Conservation (phyloP, 495 filamentous ascomycete species). For the Apiosordaria backusii region DNA sequence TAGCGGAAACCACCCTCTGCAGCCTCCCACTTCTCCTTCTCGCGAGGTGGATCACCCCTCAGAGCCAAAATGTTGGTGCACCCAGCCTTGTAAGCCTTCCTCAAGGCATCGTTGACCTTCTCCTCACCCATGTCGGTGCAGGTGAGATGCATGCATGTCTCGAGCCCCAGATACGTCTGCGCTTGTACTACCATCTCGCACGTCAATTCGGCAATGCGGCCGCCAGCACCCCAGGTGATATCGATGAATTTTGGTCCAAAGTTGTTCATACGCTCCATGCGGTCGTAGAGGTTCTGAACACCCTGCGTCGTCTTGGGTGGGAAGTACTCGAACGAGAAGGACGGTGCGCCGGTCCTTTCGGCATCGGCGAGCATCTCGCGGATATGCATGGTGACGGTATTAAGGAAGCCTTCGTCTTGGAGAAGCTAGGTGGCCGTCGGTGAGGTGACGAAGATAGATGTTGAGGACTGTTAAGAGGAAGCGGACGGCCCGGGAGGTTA, state of each 20-base stretch:
- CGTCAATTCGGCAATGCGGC: constrained; percentile 82
- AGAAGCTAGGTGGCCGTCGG: background rate
- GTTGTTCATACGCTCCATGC: constrained; percentile 98
- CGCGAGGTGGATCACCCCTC: constrained; percentile 90
- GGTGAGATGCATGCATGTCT: constrained; percentile 99
- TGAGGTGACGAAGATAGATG: background rate
- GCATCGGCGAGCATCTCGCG: constrained; percentile 85
- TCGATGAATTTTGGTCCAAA: constrained; percentile 95
- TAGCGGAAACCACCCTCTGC: constrained; percentile 83
- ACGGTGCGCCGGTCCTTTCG: constrained; percentile 66
- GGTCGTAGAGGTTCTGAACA: constrained; percentile 98
- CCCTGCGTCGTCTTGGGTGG: constrained; percentile 98
- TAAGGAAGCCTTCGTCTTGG: background rate
- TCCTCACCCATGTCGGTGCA: constrained; percentile 96
- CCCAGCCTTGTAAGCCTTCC: constrained; percentile 86
- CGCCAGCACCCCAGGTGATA: constrained; percentile 97
- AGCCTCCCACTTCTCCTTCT: constrained; percentile 90
- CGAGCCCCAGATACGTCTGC: constrained; percentile 92
- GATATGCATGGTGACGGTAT: constrained; percentile 65
- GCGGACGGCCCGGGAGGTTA: background rate
- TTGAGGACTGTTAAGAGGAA: background rate
- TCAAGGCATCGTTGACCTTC: constrained; percentile 84
- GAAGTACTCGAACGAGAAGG: constrained; percentile 99
- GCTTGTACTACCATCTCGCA: constrained; percentile 97
- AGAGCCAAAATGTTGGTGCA: constrained; percentile 98